A percentile compares a stretch with the other conserved stretches of the same genome.
Evolutionary conservation across 208 protist species (phyloP).

Genomic region (Crithidia thermophila): DNA sequence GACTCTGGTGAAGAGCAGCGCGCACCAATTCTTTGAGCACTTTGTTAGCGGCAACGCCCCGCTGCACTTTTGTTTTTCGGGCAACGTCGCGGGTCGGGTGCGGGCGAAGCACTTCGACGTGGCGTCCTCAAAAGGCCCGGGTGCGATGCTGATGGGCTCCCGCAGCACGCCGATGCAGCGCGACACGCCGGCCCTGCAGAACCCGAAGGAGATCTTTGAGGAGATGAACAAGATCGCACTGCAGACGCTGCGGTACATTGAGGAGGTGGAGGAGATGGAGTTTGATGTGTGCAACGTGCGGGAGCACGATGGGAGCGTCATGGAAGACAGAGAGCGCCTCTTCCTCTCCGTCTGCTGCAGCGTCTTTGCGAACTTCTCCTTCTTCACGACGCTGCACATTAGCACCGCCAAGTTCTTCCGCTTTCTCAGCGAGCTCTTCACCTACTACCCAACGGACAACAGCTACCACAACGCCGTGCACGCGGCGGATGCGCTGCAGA

Average conservation of each 20-base stretch:
- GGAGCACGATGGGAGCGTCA: constrained; percentile 74
- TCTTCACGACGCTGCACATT: constrained; percentile 55
- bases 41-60: constrained; percentile 37
- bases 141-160: constrained; percentile 9
- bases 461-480: constrained; percentile 84
- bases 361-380: constrained; percentile 83
- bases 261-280: constrained; percentile 75
- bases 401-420: constrained; percentile 62
- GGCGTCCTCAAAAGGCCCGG: constrained; percentile 28
- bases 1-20: constrained; percentile 2
- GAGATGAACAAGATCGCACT: constrained; percentile 68
- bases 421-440: constrained; percentile 66
- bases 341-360: constrained; percentile 86
- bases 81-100: constrained; percentile 2
- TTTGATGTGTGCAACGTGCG: constrained; percentile 70
- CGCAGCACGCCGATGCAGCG: constrained; percentile 15
- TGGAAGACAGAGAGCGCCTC: constrained; percentile 74
- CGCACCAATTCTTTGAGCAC: constrained; percentile 27
- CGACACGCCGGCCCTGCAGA: constrained; percentile 53
- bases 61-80: constrained; percentile 27
- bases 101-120: constrained; percentile 42
- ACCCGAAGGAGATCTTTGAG: constrained; percentile 67
- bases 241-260: constrained; percentile 81
- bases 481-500: constrained; percentile 84
- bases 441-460: constrained; percentile 62